These are phyloP conservation scores for Globisporangium nagaii DNA, from an alignment of 352 stramenopile species.

Conservation along the genomic window DNA sequence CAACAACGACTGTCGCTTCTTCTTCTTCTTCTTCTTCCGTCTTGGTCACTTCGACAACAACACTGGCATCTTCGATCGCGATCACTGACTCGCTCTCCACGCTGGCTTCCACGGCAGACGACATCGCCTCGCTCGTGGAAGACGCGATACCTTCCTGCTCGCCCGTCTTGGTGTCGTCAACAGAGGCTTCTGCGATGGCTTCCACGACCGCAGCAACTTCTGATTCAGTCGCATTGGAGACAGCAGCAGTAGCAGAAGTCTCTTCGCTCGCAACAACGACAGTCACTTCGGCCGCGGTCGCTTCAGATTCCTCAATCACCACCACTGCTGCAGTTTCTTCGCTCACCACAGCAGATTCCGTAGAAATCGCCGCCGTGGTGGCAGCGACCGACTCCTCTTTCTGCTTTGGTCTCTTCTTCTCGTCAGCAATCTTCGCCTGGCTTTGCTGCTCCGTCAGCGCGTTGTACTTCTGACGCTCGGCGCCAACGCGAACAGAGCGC, in stretches of 20 bases:
- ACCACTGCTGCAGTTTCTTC: background rate
- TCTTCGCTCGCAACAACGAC: background rate
- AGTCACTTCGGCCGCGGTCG: no score
- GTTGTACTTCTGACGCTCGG: constrained; percentile 52
- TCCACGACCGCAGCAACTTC: background rate
- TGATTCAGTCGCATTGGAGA: background rate
- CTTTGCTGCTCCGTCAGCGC: constrained; percentile 37
- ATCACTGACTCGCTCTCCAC: background rate
- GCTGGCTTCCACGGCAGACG: background rate
- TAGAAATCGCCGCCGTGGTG: background rate
- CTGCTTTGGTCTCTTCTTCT: constrained; percentile 7
- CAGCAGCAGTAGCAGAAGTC: background rate
- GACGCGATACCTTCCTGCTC: background rate
- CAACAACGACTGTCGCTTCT: background rate
- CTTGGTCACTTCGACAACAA: background rate
- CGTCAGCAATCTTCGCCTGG: constrained; percentile 15
- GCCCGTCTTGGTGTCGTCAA: background rate
- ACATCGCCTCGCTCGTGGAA: background rate
- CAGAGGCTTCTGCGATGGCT: background rate
- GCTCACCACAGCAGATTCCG: background rate
- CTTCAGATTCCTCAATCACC: background rate
- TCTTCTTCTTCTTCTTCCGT: background rate
- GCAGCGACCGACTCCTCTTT: constrained; percentile 1
- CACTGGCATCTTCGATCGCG: background rate
- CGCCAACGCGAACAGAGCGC: constrained; percentile 37